phyloP scores from a whole-genome alignment of 1,284 basidiomycete species.

The Entoloma clypeatum region DNA sequence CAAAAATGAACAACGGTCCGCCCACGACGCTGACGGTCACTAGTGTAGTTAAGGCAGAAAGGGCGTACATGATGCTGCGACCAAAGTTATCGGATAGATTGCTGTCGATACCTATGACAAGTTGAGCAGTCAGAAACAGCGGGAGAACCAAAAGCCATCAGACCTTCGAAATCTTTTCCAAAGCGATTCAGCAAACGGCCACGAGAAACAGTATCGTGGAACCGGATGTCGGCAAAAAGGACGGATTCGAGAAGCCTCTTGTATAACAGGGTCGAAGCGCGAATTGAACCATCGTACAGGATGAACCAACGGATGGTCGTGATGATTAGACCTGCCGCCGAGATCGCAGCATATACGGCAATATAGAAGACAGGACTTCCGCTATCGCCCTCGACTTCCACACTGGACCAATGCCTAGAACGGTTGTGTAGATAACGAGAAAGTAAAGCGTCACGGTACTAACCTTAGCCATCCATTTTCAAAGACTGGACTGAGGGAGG shows the following conservation, averaged over 20 bases:
- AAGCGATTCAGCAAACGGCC: slow-evolving; percentile 87
- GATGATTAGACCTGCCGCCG: slow-evolving; percentile 51
- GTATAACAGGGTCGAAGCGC: slow-evolving; percentile 30
- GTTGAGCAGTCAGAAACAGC: neutral
- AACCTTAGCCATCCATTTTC: slow-evolving; percentile 84
- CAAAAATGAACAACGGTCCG: slow-evolving; percentile 69
- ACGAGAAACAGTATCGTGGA: slow-evolving; percentile 90
- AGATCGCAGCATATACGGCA: slow-evolving; percentile 65
- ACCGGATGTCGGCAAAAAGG: slow-evolving; percentile 87
- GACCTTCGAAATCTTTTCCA: slow-evolving; percentile 91
- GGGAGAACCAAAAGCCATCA: slow-evolving; percentile 3
- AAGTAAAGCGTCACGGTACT: slow-evolving; percentile 19
- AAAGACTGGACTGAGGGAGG: slow-evolving; percentile 69
- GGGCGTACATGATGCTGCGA: slow-evolving; percentile 60
- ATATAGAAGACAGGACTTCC: slow-evolving; percentile 72
- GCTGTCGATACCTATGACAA: slow-evolving; percentile 73
- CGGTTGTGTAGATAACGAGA: slow-evolving; percentile 11
- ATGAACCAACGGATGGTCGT: slow-evolving; percentile 66
- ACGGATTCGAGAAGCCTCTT: slow-evolving; percentile 76
- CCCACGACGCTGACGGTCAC: slow-evolving; percentile 80
- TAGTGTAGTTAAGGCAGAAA: slow-evolving; percentile 63
- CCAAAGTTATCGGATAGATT: slow-evolving; percentile 84
- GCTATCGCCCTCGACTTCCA: slow-evolving; percentile 32
- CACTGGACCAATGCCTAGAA: slow-evolving; percentile 63
- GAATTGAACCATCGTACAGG: slow-evolving; percentile 58